phyloP scores from a whole-genome alignment of 805 yeast genomes.

The Yarrowia sp. region DNA sequence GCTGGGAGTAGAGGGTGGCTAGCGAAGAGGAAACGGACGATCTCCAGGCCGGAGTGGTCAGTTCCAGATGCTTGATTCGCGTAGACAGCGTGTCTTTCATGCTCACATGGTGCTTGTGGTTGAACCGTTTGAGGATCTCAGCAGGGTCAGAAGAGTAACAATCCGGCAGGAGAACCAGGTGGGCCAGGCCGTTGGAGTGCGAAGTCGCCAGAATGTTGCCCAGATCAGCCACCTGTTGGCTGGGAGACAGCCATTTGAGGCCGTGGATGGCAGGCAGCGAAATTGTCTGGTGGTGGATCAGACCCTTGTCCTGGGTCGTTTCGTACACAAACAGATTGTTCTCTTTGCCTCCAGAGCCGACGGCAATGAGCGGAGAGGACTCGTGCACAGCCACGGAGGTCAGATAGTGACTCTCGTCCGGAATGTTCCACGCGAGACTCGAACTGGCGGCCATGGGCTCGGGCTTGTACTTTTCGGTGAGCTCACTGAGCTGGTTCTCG shows the following conservation, averaged over 20 bases:
- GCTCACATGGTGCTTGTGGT: conserved; percentile 70
- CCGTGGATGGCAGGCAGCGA: conserved; percentile 61
- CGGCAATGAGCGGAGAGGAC: conserved; percentile 57
- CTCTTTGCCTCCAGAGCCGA: conserved; percentile 59
- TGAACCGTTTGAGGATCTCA: conserved; percentile 76
- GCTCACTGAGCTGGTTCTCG: conserved; percentile 5
- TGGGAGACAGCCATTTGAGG: conserved; percentile 53
- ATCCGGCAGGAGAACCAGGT: conserved; percentile 72
- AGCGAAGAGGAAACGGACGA: conserved; percentile 57
- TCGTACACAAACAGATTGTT: conserved; percentile 63
- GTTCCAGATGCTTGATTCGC: conserved; percentile 51
- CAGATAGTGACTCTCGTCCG: conserved; percentile 50
- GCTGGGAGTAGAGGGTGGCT: conserved; percentile 69
- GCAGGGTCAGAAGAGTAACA: conserved; percentile 62
- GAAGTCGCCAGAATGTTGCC: conserved; percentile 67
- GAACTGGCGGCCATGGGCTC: conserved; percentile 41
- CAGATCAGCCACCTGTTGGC: conserved; percentile 48
- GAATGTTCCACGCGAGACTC: conserved; percentile 51
- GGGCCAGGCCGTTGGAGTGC: conserved; percentile 75
- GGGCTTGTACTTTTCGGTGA: conserved; percentile 7
- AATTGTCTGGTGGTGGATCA: conserved; percentile 67
- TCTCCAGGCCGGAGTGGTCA: conserved; percentile 55
- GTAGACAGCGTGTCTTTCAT: conserved; percentile 44
- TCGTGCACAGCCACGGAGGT: conserved; percentile 51
- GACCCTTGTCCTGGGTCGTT: conserved; percentile 51